Evolutionary conservation across 495 filamentous ascomycete genomes (phyloP).

Genomic region (Aspergillus indologenus): DNA sequence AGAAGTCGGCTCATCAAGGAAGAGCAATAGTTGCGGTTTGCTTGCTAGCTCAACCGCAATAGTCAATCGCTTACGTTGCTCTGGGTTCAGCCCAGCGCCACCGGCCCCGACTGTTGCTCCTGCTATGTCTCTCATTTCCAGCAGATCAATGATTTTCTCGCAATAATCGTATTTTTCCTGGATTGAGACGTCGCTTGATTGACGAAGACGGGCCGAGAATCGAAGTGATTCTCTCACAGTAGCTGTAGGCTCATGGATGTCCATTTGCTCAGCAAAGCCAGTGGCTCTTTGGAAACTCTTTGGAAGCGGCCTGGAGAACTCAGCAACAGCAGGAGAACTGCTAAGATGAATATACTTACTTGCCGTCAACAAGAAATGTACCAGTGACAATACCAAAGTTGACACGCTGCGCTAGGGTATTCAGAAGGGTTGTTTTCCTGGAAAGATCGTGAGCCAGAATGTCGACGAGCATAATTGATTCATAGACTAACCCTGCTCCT

Average conservation of each 20-base stretch:
- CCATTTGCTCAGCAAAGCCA: slow-evolving; percentile 63
- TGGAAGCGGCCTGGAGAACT: slow-evolving; percentile 35
- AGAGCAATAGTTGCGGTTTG: slow-evolving; percentile 65
- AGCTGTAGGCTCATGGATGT: slow-evolving; percentile 58
- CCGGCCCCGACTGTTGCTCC: slow-evolving; percentile 53
- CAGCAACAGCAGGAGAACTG: slow-evolving; percentile 4
- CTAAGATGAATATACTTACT: slow-evolving; percentile 20
- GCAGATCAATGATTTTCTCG: slow-evolving; percentile 55
- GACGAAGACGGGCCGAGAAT: slow-evolving; percentile 59
- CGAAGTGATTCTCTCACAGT: slow-evolving; percentile 60
- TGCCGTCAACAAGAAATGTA: slow-evolving; percentile 53
- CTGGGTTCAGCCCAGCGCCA: slow-evolving; percentile 54
- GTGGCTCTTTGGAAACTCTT: slow-evolving; percentile 50
- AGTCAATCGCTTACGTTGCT: slow-evolving; percentile 62
- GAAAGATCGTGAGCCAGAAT: slow-evolving; percentile 4
- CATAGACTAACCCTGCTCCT: slow-evolving; percentile 51
- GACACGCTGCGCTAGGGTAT: slow-evolving; percentile 53
- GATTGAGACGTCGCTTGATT: slow-evolving; percentile 52
- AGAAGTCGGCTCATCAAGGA: slow-evolving; percentile 76
- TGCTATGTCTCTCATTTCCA: slow-evolving; percentile 59
- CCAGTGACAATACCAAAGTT: slow-evolving; percentile 52
- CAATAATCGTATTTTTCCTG: slow-evolving; percentile 63
- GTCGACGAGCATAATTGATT: background rate
- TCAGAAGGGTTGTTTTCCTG: slow-evolving; percentile 55
- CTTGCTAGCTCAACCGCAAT: slow-evolving; percentile 69